Evolutionary conservation across 352 stramenopile genomes (phyloP), one percentile per base, ranked within the genome.

Genomic region (Globisporangium cystogenes): DNA sequence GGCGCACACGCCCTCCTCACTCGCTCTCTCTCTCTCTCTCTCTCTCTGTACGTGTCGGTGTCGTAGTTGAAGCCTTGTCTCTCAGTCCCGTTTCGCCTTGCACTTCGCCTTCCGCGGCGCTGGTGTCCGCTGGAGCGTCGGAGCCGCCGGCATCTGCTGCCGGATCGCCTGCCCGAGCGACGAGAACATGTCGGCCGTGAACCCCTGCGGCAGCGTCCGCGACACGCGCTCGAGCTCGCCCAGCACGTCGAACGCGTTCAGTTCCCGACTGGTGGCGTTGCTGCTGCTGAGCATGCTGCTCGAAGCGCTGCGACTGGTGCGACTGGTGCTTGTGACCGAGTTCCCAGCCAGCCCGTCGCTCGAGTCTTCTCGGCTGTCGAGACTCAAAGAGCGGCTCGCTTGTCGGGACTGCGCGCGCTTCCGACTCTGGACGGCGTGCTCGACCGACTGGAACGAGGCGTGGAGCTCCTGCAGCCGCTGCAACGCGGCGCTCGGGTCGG

Each of bases 161-260:
- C 68, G 68, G 51, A 84, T 79, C 11, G 68, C 74, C n/a, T 75
- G 75, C 12, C 74, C 74, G 26, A 85, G 59, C 15, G 68, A 76
- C n/a, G 64, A 66, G 54, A 85, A 85, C 71, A 82, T 85, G 49
- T 80, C 71, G 50, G 74, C 53, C 6, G 74, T 85, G 37, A 85
- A 82, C 1, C 74, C 74, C 52, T 76, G 68, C 3, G 74, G 74
- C 12, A 85, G 53, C 40, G 68, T 62, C 36, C 61, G 76, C 10
- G 70, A 68, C 33, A 79, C 51, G 43, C 73, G 52, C 40, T 74
- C 52, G 26, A 79, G 54, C 33, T 74, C 50, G 3, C 61, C 51
- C 53, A 75, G 51, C 26, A 76, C 67, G 33, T 54, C 47, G 23
- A 33, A 21, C 3, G 48, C 36, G 21, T 55, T 40, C 4, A 23